Conservation (phyloP, 169 alveolate species). For the Theileria annulata region DNA sequence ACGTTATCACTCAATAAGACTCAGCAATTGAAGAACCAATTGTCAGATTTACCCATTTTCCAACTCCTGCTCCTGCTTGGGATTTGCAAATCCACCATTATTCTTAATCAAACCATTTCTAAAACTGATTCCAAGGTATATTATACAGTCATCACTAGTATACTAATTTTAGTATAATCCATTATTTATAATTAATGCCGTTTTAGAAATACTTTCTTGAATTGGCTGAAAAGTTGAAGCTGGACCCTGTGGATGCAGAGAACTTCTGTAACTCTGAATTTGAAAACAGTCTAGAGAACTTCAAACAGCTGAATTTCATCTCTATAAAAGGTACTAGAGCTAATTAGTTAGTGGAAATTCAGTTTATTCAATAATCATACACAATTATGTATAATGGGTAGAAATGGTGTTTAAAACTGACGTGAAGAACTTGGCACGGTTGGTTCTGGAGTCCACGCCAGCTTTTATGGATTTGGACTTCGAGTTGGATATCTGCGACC, state of each 20-base stretch:
- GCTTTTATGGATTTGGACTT: conserved; percentile 54
- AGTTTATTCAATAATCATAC: not conserved
- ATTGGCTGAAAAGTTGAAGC: conserved; percentile 35
- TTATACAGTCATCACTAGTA: not conserved
- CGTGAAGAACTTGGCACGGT: conserved; percentile 17
- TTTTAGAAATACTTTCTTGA: conserved; percentile 42
- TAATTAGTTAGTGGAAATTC: not conserved
- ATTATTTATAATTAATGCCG: not conserved
- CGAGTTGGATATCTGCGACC: conserved; percentile 41
- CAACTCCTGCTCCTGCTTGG: conserved; percentile 52
- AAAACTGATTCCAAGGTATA: conserved; percentile 26
- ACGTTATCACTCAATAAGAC: conserved; percentile 50
- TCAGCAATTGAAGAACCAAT: conserved; percentile 22
- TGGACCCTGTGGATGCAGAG: conserved; percentile 49
- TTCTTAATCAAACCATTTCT: conserved; percentile 21
- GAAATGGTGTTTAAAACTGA: conserved; percentile 32
- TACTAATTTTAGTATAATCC: not conserved
- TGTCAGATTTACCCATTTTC: conserved; percentile 48
- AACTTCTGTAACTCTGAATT: conserved; percentile 52
- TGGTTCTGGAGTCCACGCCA: conserved; percentile 42
- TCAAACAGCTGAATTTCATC: conserved; percentile 36
- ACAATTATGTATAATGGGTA: not conserved
- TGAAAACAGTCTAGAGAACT: conserved; percentile 42
- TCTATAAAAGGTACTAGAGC: conserved; percentile 12
- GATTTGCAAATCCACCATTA: conserved; percentile 27